phyloP scores from a whole-genome alignment of 805 yeast genomes.

The Teunomyces atbi region DNA sequence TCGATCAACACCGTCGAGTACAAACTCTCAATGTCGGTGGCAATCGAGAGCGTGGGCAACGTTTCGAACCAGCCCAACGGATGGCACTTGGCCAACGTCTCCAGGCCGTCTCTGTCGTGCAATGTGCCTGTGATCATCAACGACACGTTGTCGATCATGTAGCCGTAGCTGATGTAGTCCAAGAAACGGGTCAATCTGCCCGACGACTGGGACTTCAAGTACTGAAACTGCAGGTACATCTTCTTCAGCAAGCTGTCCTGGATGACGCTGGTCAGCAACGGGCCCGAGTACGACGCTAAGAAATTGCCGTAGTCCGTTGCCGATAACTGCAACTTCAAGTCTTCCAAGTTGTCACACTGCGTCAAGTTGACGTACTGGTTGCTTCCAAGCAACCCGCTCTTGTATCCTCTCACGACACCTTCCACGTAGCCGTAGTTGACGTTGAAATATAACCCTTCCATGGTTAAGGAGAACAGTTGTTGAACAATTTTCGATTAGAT shows the following conservation, averaged over 20 bases:
- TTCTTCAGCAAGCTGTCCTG: constrained; percentile 75
- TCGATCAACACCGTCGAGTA: constrained; percentile 91
- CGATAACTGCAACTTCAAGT: constrained; percentile 86
- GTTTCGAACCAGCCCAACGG: constrained; percentile 99
- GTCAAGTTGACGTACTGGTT: constrained; percentile 89
- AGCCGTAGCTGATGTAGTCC: constrained; percentile 92
- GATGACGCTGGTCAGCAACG: constrained; percentile 83
- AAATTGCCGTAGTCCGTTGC: constrained; percentile 96
- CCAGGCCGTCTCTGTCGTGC: constrained; percentile 89
- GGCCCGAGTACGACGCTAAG: constrained; percentile 74
- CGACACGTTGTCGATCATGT: constrained; percentile 97
- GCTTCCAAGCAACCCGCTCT: constrained; percentile 72
- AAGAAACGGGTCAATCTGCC: constrained; percentile 78
- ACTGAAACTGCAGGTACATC: constrained; percentile 79
- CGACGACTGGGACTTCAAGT: constrained; percentile 78
- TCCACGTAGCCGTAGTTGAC: constrained; percentile 88
- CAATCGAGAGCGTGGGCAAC: constrained; percentile 89
- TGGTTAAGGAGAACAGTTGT: constrained; percentile 21
- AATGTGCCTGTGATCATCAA: constrained; percentile 95
- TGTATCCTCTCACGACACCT: constrained; percentile 92
- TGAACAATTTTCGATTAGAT: not conserved
- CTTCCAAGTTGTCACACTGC: constrained; percentile 94
- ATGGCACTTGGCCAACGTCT: constrained; percentile 86
- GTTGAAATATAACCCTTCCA: constrained; percentile 95
- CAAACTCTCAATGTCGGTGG: constrained; percentile 91